Evolutionary conservation across 352 stramenopile species (phyloP).

Genomic region (Thalassiosira livingstoniorum): DNA sequence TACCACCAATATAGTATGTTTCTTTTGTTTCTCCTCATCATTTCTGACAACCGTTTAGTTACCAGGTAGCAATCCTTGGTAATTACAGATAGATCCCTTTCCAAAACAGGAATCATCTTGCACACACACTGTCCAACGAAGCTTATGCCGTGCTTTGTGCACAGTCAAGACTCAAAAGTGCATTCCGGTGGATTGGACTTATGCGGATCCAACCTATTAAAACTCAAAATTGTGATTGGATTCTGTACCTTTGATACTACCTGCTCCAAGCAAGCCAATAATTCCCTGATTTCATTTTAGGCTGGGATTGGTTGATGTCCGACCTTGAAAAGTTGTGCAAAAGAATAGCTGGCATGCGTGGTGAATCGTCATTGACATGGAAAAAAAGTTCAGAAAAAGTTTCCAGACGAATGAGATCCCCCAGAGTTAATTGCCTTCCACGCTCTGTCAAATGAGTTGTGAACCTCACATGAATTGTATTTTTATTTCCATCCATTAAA

Average conservation of each 20-base stretch:
- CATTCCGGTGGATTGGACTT: too few relatives aligned
- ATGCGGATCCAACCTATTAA: too few relatives aligned
- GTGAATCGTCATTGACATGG: background rate
- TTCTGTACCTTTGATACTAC: too few relatives aligned
- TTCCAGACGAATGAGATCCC: background rate
- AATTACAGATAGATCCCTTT: background rate
- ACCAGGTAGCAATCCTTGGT: conserved; percentile 11
- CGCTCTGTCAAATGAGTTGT: too few relatives aligned
- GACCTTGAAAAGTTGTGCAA: background rate
- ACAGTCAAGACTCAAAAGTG: conserved; percentile 3
- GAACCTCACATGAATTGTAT: background rate
- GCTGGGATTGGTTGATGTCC: background rate
- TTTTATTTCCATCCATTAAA: background rate
- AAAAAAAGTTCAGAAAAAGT: background rate
- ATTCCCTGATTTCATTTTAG: background rate
- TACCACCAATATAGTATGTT: conserved; percentile 32
- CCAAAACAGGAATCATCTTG: background rate
- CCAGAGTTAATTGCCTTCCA: background rate
- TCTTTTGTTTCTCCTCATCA: background rate
- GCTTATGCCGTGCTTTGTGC: conserved; percentile 1
- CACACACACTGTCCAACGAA: conserved; percentile 19
- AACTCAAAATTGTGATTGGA: too few relatives aligned
- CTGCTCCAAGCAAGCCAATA: too few relatives aligned
- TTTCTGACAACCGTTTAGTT: background rate
- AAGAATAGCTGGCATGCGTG: background rate